These are phyloP conservation scores for Pholiota molesta DNA, from an alignment of 768 basidiomycete species.

Conservation along the genomic window DNA sequence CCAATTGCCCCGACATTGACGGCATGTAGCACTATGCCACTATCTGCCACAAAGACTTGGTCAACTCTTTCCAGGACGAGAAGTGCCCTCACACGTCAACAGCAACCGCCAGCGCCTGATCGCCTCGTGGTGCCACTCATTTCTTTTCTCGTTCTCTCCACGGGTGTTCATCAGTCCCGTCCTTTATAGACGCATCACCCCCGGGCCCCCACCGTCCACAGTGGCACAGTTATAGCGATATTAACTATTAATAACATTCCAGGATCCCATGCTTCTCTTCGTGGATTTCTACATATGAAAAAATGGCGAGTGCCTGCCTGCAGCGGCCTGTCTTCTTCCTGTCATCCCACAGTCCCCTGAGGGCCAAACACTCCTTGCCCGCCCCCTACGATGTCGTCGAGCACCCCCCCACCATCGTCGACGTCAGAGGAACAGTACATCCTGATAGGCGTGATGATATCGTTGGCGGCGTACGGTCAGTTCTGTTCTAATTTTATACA, in stretches of 20 bases:
- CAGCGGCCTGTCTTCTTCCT: neutral
- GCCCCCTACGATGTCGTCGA: neutral
- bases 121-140: neutral
- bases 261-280: neutral
- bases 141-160: neutral
- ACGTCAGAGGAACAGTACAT: slow-evolving; percentile 8
- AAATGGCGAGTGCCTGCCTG: neutral
- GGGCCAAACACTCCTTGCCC: neutral
- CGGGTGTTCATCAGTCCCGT: neutral
- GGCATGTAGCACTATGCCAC: neutral
- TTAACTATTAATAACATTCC: neutral
- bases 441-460: slow-evolving; percentile 9
- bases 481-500: neutral
- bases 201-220: neutral
- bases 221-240: slow-evolving; percentile 2
- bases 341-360: neutral
- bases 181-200: neutral
- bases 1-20: slow-evolving; percentile 1
- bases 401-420: neutral
- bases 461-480: slow-evolving; percentile 13
- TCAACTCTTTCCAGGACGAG: neutral
- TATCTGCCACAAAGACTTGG: neutral
- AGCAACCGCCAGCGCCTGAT: neutral
- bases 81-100: neutral
- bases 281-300: slow-evolving; percentile 1